These are phyloP conservation scores for Talaromyces amestolkiae DNA, from an alignment of 2,329 filamentous ascomycete genomes.

Conservation along the genomic window DNA sequence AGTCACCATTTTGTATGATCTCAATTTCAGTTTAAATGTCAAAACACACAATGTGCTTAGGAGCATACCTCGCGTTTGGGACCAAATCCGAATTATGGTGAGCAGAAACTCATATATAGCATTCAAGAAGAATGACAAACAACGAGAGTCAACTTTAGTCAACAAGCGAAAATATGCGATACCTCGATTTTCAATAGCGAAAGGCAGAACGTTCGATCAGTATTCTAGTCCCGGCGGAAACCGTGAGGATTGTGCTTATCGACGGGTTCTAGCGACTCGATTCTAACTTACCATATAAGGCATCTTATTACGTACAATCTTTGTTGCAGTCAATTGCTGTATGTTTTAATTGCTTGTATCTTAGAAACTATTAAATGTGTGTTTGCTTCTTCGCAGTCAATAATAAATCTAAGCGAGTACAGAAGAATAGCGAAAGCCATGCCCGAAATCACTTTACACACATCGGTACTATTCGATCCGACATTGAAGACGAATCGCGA, in stretches of 20 bases:
- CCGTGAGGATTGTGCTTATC: background rate
- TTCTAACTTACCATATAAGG: background rate
- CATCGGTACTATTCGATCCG: constrained; percentile 50
- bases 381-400: background rate
- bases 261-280: background rate
- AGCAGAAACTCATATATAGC: too few species aligned
- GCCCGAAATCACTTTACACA: constrained; percentile 38
- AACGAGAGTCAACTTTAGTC: too few species aligned
- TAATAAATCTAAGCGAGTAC: background rate
- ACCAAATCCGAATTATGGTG: too few species aligned
- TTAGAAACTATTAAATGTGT: too few species aligned
- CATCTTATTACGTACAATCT: background rate
- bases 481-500: constrained; percentile 33
- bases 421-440: background rate
- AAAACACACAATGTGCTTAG: too few species aligned
- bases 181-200: too few species aligned
- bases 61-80: too few species aligned
- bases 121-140: too few species aligned
- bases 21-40: too few species aligned
- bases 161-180: too few species aligned
- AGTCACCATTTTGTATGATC: too few species aligned
- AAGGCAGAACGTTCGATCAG: too few species aligned
- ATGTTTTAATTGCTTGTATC: background rate
- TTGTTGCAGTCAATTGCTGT: background rate
- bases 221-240: background rate